Percentiles rank a stretch among this genome's conserved stretches.
Evolutionary conservation across 768 basidiomycete genomes (phyloP).

Genomic region (Leccinum arenicola): DNA sequence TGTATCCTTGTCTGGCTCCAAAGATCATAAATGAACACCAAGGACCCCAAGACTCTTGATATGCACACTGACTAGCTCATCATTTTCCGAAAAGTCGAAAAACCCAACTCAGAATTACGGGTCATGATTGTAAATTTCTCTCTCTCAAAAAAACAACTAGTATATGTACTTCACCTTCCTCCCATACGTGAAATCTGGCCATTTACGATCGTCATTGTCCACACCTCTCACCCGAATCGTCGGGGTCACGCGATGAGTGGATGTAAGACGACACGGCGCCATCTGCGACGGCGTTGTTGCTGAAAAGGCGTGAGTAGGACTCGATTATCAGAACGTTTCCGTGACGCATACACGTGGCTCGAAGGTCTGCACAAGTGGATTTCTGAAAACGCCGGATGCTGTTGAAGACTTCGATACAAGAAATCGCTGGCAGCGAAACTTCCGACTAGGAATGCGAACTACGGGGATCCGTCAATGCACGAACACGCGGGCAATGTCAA

Average conservation of each 20-base stretch:
- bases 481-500: background rate
- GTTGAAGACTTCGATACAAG: background rate
- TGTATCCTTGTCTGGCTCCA: no score
- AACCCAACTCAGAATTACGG: no score
- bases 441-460: constrained; percentile 26
- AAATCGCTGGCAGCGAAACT: background rate
- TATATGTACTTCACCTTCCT: no score
- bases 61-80: no score
- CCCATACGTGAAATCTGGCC: no score
- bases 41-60: no score
- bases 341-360: background rate
- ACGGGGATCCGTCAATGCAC: background rate
- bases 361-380: background rate
- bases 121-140: no score
- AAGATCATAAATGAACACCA: no score
- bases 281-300: background rate
- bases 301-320: background rate
- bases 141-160: no score
- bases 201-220: no score
- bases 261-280: constrained; percentile 25
- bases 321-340: background rate
- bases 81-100: no score
- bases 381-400: background rate
- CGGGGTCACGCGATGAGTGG: constrained; percentile 37
- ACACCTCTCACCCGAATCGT: no score